phyloP scores from a whole-genome alignment of 2,329 filamentous ascomycete species.

The Paecilomyces niveus region DNA sequence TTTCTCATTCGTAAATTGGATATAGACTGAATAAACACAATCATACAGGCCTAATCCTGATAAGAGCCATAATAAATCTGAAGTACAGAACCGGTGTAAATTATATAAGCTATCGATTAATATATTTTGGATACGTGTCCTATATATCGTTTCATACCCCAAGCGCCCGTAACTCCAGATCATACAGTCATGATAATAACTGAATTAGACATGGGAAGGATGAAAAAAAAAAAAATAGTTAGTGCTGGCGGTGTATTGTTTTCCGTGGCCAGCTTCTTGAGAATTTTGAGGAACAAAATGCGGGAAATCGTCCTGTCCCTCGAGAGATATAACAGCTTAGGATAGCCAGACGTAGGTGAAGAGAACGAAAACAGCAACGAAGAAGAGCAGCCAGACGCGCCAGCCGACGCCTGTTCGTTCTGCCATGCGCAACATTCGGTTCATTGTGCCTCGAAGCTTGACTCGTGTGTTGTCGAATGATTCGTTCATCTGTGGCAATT shows the following conservation, averaged over 20 bases:
- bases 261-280: too few species aligned
- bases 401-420: slow-evolving; percentile 90
- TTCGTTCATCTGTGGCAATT: slow-evolving; percentile 65
- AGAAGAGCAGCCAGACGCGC: slow-evolving; percentile 90
- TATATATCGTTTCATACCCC: not conserved
- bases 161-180: not conserved
- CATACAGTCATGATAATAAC: not conserved
- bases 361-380: slow-evolving; percentile 69
- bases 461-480: slow-evolving; percentile 79
- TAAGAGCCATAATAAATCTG: too few species aligned
- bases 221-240: not conserved
- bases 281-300: too few species aligned
- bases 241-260: too few species aligned
- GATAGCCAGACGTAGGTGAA: slow-evolving; percentile 94
- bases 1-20: not conserved
- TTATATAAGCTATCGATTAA: not conserved
- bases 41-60: too few species aligned
- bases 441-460: slow-evolving; percentile 86
- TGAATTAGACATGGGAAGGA: not conserved
- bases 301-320: not conserved
- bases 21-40: too few species aligned
- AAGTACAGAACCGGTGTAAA: not conserved
- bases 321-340: slow-evolving; percentile 33
- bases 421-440: slow-evolving; percentile 92
- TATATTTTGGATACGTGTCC: not conserved